A percentile compares a stretch with the other conserved stretches of the same genome.
Conservation (phyloP, 2,329 filamentous ascomycete species). For the Fusarium luffae region DNA sequence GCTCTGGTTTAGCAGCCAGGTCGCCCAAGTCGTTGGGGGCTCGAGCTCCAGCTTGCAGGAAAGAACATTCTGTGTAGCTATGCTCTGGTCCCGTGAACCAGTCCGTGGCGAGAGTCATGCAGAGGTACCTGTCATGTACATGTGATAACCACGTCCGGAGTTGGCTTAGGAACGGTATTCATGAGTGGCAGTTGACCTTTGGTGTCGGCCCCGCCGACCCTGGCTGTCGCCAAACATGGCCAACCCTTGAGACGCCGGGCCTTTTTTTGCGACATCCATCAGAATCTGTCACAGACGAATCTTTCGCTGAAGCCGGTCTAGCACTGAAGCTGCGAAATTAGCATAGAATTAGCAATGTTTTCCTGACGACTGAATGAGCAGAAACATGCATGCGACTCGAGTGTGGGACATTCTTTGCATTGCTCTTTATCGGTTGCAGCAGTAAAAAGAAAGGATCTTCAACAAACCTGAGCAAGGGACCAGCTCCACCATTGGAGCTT, state of each 20-base stretch:
- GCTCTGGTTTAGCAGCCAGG: constrained; percentile 27
- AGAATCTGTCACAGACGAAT: constrained; percentile 21
- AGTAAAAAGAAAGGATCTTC: constrained; percentile 38
- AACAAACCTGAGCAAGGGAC: constrained; percentile 39
- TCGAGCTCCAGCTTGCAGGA: constrained; percentile 35
- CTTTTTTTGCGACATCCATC: constrained; percentile 32
- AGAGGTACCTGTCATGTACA: constrained; percentile 40
- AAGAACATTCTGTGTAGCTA: constrained; percentile 24
- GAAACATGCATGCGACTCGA: background rate
- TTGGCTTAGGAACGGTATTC: constrained; percentile 44
- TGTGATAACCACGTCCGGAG: constrained; percentile 46
- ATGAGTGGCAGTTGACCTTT: constrained; percentile 47
- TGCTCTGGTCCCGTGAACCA: constrained; percentile 40
- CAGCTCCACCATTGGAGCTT: constrained; percentile 45
- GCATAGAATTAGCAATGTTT: background rate
- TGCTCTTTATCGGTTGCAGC: constrained; percentile 13
- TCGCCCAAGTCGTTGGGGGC: constrained; percentile 17
- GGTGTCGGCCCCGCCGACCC: constrained; percentile 45
- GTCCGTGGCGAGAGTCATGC: constrained; percentile 44
- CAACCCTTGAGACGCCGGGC: constrained; percentile 33
- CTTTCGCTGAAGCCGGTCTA: constrained; percentile 17
- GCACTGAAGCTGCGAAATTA: background rate
- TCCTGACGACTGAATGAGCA: background rate
- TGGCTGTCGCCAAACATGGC: constrained; percentile 34
- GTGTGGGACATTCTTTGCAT: background rate